phyloP scores from a whole-genome alignment of 2,329 filamentous ascomycete species.

The Pseudovirgaria hyperparasitica region DNA sequence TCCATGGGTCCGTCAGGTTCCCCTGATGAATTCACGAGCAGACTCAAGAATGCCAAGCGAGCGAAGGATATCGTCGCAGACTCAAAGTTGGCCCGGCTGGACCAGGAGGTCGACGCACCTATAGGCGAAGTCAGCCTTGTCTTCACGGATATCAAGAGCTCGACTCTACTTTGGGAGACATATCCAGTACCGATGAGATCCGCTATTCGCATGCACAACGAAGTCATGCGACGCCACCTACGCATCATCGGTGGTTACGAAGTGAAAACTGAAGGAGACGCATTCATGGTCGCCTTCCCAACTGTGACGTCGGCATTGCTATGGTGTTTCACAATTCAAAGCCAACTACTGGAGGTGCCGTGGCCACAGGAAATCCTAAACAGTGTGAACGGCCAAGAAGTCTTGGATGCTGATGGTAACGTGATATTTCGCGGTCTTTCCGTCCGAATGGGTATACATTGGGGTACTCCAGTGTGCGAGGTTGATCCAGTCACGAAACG shows the following conservation, averaged over 20 bases:
- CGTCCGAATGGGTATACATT: slow-evolving; percentile 96
- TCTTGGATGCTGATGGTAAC: slow-evolving; percentile 71
- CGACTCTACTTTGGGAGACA: slow-evolving; percentile 89
- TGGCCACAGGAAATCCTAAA: slow-evolving; percentile 92
- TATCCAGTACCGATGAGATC: slow-evolving; percentile 92
- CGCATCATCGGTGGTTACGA: slow-evolving; percentile 93
- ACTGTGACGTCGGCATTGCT: slow-evolving; percentile 88
- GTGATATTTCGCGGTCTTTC: slow-evolving; percentile 89
- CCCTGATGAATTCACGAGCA: slow-evolving; percentile 55
- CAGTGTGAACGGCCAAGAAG: slow-evolving; percentile 71
- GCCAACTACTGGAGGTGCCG: slow-evolving; percentile 69
- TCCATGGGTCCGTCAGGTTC: slow-evolving; percentile 68
- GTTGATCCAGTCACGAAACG: slow-evolving; percentile 90
- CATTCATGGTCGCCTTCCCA: slow-evolving; percentile 98
- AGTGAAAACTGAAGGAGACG: slow-evolving; percentile 98
- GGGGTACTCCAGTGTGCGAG: slow-evolving; percentile 87
- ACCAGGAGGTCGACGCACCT: slow-evolving; percentile 82
- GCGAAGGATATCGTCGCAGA: slow-evolving; percentile 53
- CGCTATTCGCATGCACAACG: slow-evolving; percentile 94
- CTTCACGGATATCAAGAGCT: slow-evolving; percentile 99
- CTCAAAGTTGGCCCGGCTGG: slow-evolving; percentile 74
- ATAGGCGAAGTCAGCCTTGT: slow-evolving; percentile 85
- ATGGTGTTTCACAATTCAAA: slow-evolving; percentile 94
- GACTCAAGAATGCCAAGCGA: slow-evolving; percentile 46
- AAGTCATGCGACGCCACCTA: slow-evolving; percentile 86